Base-by-base conservation (phyloP, 108 stramenopile genomes). In the Skeletonema menzelii region DNA sequence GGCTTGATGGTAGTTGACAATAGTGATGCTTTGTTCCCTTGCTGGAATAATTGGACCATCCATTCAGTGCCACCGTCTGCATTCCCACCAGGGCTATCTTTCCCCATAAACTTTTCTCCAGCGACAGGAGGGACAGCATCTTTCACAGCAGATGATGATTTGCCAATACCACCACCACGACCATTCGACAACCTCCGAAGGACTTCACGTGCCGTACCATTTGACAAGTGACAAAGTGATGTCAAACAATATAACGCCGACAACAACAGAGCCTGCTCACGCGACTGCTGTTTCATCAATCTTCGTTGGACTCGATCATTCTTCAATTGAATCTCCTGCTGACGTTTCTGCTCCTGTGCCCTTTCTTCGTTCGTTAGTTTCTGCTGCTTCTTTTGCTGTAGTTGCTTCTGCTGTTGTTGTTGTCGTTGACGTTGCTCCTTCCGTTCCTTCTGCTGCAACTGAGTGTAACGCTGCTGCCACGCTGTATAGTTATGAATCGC, bases 171-270 rank as follows among this genome's bases (percentile, higher is more conserved):
- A 0, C 56, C 34, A 14, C 12, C 65, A 12, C 27, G 15, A 37
- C 8, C 30, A 28, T n/a, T 40, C 10, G 67, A 27, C 56, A 80
- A 49, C 37, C 57, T 61, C 15, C 88, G 79, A 35, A 80, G 59
- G 8, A 92, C 74, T 30, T 88, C 77, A 44, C 93, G 82, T 22
- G 88, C 79, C 17, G 79, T 80, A 27, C 79, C 79, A 62, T 58
- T 55, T 30, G 79, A 80, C 5, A 73, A 37, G 55, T 65, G 37
- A 56, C 79, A 80, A 30, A 80, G 42, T 14, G 63, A 58, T 2
- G 32, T 69, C 44, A 80, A 56, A 70, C 73, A 73, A 28, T 57
- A 56, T 0, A 80, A 26, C 7, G 72, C 62, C 14, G 71, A 69
- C 2, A 72, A 27, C 15, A 80, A 32, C 4, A 80, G 57, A 26